Conservation (phyloP, 805 yeast species). For the Yamadazyma kitorensis region DNA sequence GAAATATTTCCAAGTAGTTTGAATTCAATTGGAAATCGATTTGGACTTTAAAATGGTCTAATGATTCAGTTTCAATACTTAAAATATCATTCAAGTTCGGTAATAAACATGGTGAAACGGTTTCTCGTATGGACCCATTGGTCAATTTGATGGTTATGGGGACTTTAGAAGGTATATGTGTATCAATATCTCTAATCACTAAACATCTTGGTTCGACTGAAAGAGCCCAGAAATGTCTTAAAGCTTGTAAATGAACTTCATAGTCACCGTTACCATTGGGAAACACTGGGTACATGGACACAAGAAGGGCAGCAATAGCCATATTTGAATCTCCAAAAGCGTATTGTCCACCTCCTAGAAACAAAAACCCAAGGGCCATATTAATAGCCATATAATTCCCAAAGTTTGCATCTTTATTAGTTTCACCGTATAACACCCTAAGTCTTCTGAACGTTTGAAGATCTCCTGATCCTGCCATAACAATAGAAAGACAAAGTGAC, state of each 20-base stretch:
- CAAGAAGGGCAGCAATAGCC: slow-evolving; percentile 65
- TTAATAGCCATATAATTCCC: slow-evolving; percentile 78
- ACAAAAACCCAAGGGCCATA: slow-evolving; percentile 82
- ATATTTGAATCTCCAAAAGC: slow-evolving; percentile 65
- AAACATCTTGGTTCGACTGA: slow-evolving; percentile 79
- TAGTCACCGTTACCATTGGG: slow-evolving; percentile 43
- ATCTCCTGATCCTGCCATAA: slow-evolving; percentile 93
- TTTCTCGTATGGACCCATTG: slow-evolving; percentile 31
- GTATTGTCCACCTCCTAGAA: slow-evolving; percentile 90
- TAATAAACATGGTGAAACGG: slow-evolving; percentile 63
- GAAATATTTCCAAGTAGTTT: slow-evolving; percentile 43
- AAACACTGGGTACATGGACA: slow-evolving; percentile 76
- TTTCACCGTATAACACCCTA: slow-evolving; percentile 63
- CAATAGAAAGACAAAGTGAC: slow-evolving; percentile 61
- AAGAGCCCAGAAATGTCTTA: slow-evolving; percentile 88
- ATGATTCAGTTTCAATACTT: slow-evolving; percentile 44
- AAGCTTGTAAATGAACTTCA: slow-evolving; percentile 74
- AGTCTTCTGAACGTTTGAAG: slow-evolving; percentile 70
- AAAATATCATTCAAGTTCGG: slow-evolving; percentile 55
- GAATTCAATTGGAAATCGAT: slow-evolving; percentile 42
- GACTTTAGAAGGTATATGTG: slow-evolving; percentile 52
- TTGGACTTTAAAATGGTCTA: slow-evolving; percentile 54
- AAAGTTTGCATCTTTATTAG: slow-evolving; percentile 46
- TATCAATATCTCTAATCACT: slow-evolving; percentile 67
- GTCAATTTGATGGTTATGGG: slow-evolving; percentile 39